These are phyloP conservation scores for Trichosporon inkin DNA, from an alignment of 1,284 basidiomycete species.

Conservation along the genomic window DNA sequence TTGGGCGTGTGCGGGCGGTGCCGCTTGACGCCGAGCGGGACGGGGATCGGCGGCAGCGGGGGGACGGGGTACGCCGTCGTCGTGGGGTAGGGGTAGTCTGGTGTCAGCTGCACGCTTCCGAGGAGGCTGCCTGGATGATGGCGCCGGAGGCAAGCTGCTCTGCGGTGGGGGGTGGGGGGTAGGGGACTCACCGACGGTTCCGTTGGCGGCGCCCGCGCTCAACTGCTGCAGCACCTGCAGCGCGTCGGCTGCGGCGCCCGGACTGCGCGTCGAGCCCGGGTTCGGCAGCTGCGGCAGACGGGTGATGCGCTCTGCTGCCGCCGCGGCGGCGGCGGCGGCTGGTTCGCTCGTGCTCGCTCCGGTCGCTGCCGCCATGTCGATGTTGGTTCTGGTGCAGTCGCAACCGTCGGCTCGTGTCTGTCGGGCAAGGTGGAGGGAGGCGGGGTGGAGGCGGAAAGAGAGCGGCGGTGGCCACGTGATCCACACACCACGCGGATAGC, in stretches of 20 bases:
- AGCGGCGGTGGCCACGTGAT: too few species aligned
- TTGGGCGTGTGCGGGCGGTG: slow-evolving; percentile 6
- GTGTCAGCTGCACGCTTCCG: neutral
- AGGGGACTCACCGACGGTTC: slow-evolving; percentile 12
- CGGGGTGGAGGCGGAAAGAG: too few species aligned
- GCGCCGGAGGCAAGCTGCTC: too few species aligned
- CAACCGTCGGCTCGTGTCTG: neutral
- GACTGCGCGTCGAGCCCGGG: neutral
- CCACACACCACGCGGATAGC: too few species aligned
- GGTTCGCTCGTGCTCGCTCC: neutral
- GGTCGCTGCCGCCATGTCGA: neutral
- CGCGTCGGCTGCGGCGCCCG: neutral
- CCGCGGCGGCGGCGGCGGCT: neutral
- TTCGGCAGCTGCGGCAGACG: slow-evolving; percentile 10
- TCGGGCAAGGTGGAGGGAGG: neutral
- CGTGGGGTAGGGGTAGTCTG: slow-evolving; percentile 24
- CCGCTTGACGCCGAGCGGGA: slow-evolving; percentile 10
- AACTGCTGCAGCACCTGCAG: slow-evolving; percentile 13
- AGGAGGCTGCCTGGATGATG: too few species aligned
- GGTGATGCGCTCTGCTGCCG: slow-evolving; percentile 11
- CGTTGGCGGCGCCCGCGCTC: slow-evolving; percentile 11
- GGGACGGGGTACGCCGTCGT: slow-evolving; percentile 20
- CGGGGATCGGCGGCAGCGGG: slow-evolving; percentile 21
- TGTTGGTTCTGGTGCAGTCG: neutral
- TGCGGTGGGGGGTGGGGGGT: too few species aligned